Percentiles rank a stretch among this genome's conserved stretches.
Conservation (phyloP, 306 rosid species). For the Herpetospermum pedunculosum region DNA sequence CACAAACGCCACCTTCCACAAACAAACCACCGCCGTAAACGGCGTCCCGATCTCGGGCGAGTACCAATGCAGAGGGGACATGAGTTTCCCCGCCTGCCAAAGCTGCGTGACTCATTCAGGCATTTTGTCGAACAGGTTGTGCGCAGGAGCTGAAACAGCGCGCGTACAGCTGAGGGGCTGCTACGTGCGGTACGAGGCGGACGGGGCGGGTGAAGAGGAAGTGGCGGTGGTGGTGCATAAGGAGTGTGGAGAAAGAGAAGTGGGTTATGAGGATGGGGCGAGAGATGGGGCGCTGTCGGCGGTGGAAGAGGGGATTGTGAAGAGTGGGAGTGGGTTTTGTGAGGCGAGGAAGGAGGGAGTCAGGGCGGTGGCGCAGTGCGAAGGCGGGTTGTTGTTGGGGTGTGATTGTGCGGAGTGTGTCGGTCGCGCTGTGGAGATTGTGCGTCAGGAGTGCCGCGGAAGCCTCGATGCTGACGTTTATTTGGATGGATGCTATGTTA, state of each 20-base stretch:
- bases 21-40: conserved; percentile 4
- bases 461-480: conserved; percentile 46
- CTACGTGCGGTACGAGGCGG: conserved; percentile 33
- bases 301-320: conserved; percentile 23
- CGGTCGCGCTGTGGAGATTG: conserved; percentile 31
- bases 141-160: conserved; percentile 26
- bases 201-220: neutral
- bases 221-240: conserved; percentile 20
- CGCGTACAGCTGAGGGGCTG: conserved; percentile 60
- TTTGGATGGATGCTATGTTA: conserved; percentile 42
- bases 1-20: conserved; percentile 42
- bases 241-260: conserved; percentile 25
- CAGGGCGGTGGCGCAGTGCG: conserved; percentile 58
- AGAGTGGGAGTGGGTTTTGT: conserved; percentile 27
- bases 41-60: conserved; percentile 27
- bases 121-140: conserved; percentile 28
- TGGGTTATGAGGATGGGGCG: conserved; percentile 5
- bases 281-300: conserved; percentile 35
- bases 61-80: conserved; percentile 57
- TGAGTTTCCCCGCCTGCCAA: conserved; percentile 33
- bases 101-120: conserved; percentile 35
- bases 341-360: conserved; percentile 17
- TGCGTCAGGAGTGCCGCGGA: conserved; percentile 29
- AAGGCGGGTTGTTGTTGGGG: conserved; percentile 20
- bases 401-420: conserved; percentile 62